phyloP scores from a whole-genome alignment of 2,329 filamentous ascomycete genomes.

The Colletotrichum aenigma region DNA sequence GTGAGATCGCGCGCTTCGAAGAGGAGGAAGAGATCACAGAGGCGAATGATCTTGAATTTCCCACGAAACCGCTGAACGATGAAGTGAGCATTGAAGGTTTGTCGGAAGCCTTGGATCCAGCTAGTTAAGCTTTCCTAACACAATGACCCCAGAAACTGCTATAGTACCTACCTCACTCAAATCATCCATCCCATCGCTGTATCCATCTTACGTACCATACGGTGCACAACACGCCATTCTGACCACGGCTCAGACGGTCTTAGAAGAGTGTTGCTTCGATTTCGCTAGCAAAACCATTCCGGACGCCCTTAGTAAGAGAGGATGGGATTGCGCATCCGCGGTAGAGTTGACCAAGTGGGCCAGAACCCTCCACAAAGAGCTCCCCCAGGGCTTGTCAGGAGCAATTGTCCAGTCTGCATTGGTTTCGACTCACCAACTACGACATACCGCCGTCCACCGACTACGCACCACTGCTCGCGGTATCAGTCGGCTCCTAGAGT shows the following conservation, averaged over 20 bases:
- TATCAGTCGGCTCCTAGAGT: constrained; percentile 29
- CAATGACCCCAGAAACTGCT: not conserved
- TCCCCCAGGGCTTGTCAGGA: constrained; percentile 5
- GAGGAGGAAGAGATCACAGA: not conserved
- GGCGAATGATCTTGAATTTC: not conserved
- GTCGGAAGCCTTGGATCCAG: not conserved
- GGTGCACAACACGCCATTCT: constrained; percentile 38
- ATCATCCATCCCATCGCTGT: constrained; percentile 24
- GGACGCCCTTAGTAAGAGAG: constrained; percentile 26
- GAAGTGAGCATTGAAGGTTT: not conserved
- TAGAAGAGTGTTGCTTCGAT: constrained; percentile 44
- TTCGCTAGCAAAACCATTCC: constrained; percentile 37
- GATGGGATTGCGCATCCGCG: constrained; percentile 37
- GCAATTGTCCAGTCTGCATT: constrained; percentile 13
- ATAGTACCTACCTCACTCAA: not conserved
- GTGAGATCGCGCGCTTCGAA: constrained; percentile 22
- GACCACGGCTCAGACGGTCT: constrained; percentile 34
- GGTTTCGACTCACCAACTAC: constrained; percentile 12
- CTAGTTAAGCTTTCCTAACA: not conserved
- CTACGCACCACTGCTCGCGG: constrained; percentile 27
- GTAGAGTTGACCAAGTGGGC: constrained; percentile 41
- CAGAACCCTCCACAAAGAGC: constrained; percentile 24
- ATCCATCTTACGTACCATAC: constrained; percentile 37
- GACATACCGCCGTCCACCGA: constrained; percentile 37
- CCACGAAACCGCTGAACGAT: not conserved